Base-by-base conservation (phyloP, 1,284 basidiomycete species). In the Cutaneotrichosporon spelunceum region DNA sequence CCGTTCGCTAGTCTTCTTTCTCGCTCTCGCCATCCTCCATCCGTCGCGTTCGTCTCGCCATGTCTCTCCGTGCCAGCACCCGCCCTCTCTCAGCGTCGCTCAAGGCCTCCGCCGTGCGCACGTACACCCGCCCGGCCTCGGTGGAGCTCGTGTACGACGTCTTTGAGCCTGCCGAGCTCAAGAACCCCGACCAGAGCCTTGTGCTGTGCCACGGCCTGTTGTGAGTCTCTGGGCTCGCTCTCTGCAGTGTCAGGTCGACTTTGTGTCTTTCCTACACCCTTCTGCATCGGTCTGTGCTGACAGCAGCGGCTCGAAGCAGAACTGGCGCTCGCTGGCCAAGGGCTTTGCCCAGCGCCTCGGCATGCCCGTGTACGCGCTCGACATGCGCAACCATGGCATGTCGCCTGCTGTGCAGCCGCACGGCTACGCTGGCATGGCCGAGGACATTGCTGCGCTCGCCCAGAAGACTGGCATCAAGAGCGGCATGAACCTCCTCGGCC, bases 381-480 rank as follows among this genome's bases (percentile, higher is more conserved):
- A 85, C 66, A 71, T 84, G 39, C 71, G 84, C 14, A 85, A 84
- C 66, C 83, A 84, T 66, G 84, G 84, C 11, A 68, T 72, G 1
- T 83, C 82, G 2, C 83, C 83, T 10, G 82, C 83, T 66, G 76
- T 72, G 23, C 72, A 77, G 29, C 79, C 81, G 1, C 80, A 82
- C 65, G 74, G 74, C 2, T 84, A 84, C 66, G 70, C 66, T 2
- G 77, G 76, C 4, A 80, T 80, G 79, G 77, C 79, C 1, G 69
- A 68, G n/a, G 82, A 83, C 59, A 70, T 83, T 7, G 68, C 75
- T 2, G 61, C 68, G 4, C 84, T 84, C 68, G 69, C 84, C 60
- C 39, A 71, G 5, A 70, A 79, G 26, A 72, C 77, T 3, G 66
- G 72, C 4, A 70, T 84, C 9, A 65, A 63, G 11, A 56, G 48